Base-by-base conservation (phyloP, 768 basidiomycete species). In the Termitomyces sp. region DNA sequence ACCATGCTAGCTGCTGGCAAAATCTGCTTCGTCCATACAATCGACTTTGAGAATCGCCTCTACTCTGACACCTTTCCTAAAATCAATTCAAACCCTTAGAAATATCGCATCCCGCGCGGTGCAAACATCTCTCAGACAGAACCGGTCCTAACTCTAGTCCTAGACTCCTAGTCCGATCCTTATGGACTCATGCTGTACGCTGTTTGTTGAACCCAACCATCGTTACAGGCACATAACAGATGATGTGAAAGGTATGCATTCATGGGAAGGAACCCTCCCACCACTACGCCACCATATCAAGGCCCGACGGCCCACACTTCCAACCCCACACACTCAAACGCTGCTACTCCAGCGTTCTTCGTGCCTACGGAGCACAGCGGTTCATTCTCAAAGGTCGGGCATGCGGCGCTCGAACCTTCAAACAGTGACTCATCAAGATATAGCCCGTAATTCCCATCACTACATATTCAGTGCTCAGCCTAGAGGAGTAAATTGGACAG, bases 241-340 rank as follows among this genome's bases (percentile, higher is more conserved):
- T 18, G 45, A 45, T 10, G 18, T 48, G n/a, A 48, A 22, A 24
- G 22, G 48, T 50, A 37, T 49, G 24, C 22, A 26, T n/a, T 27
- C 18, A 39, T 16, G 26, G 13, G 20, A 8, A n/a, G 20, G 13
- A 22, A 16, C 22, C 27, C n/a, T 42, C 16, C 30, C 30, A 2
- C 20, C 8, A 36, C 10, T 43, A 9, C 27, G 5, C 3, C 36
- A 46, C 16, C 22, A n/a, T 22, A 27, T 67, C 56, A 75, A 36
- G 78, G 74, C 4, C 86, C 87, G 43, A 94, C 75, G 4, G 83
- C 88, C 95, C 95, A 97, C 0, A 95, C 92, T 67, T 98, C 95
- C 54, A 98, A 70, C 14, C 89, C 94, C 0, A 96, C 88, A 70
- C 93, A 93, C 67, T 96, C 93, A 63, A 98, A 98, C n/a, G 77